These are phyloP conservation scores for Boechera retrofracta DNA, from an alignment of 345 rosid genomes.

Conservation along the genomic window DNA sequence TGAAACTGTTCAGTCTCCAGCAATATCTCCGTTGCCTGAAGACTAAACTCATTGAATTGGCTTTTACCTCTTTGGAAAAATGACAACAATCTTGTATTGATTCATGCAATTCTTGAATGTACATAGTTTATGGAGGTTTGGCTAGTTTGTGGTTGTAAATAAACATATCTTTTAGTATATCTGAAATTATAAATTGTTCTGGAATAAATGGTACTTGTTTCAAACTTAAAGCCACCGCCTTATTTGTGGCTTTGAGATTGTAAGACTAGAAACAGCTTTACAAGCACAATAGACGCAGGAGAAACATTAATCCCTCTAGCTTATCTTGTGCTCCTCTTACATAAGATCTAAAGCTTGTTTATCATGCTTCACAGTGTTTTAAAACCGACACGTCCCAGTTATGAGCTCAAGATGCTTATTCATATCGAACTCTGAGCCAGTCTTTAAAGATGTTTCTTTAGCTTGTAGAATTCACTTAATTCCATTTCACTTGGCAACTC, in stretches of 20 bases:
- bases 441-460: not conserved
- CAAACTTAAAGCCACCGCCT: conserved; percentile 5
- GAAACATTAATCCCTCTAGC: conserved; percentile 19
- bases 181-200: not conserved
- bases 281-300: conserved; percentile 9
- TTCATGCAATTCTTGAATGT: conserved; percentile 45
- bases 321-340: conserved; percentile 14
- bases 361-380: conserved; percentile 15
- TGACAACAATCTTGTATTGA: conserved; percentile 32
- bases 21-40: conserved; percentile 29
- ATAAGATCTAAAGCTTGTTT: conserved; percentile 14
- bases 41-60: conserved; percentile 28
- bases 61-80: conserved; percentile 25
- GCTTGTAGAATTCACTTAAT: not conserved
- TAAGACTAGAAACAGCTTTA: conserved; percentile 10
- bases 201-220: conserved; percentile 6
- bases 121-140: conserved; percentile 35
- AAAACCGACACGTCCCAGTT: not conserved
- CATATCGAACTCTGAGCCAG: conserved; percentile 1
- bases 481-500: conserved; percentile 34
- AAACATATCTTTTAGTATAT: conserved; percentile 8
- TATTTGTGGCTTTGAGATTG: conserved; percentile 2
- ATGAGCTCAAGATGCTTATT: conserved; percentile 13
- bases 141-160: conserved; percentile 38
- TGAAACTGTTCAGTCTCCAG: conserved; percentile 22